A percentile compares a stretch with the other conserved stretches of the same genome.
Conservation (phyloP, 257 asterid genomes). For the Solanum chmielewskii region DNA sequence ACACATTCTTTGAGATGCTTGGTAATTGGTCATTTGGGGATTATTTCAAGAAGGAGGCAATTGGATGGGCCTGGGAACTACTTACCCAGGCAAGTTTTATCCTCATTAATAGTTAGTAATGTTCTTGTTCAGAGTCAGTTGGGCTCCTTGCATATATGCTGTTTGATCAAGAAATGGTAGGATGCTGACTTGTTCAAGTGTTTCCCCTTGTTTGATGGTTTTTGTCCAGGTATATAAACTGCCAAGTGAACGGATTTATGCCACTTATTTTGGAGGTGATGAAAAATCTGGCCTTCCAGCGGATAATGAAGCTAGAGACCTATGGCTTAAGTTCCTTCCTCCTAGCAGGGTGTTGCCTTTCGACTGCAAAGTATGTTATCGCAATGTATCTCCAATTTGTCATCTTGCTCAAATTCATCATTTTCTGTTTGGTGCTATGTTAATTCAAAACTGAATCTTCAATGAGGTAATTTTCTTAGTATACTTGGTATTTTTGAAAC, state of each 20-base stretch:
- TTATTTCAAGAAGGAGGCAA: constrained; percentile 83
- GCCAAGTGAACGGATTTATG: constrained; percentile 63
- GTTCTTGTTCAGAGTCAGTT: neutral
- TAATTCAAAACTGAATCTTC: neutral
- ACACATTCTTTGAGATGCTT: constrained; percentile 97
- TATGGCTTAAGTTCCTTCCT: constrained; percentile 90
- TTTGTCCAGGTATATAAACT: constrained; percentile 46
- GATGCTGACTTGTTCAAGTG: neutral
- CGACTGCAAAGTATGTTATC: constrained; percentile 64
- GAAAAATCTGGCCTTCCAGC: constrained; percentile 81
- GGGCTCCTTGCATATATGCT: neutral
- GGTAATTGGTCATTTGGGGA: constrained; percentile 99
- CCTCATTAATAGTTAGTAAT: neutral
- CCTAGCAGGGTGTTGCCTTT: constrained; percentile 72
- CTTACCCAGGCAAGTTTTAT: constrained; percentile 55
- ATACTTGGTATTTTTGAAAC: neutral
- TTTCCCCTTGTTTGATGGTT: neutral
- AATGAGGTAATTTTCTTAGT: neutral
- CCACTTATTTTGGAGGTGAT: constrained; percentile 98
- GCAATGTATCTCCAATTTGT: neutral
- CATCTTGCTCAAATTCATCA: neutral
- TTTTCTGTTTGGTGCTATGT: neutral
- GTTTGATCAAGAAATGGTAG: neutral
- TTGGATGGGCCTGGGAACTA: constrained; percentile 94
- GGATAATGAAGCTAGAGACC: constrained; percentile 69